Evolutionary conservation across 1,139 yeast genomes (phyloP).

Genomic region (Taiozyma onychis): DNA sequence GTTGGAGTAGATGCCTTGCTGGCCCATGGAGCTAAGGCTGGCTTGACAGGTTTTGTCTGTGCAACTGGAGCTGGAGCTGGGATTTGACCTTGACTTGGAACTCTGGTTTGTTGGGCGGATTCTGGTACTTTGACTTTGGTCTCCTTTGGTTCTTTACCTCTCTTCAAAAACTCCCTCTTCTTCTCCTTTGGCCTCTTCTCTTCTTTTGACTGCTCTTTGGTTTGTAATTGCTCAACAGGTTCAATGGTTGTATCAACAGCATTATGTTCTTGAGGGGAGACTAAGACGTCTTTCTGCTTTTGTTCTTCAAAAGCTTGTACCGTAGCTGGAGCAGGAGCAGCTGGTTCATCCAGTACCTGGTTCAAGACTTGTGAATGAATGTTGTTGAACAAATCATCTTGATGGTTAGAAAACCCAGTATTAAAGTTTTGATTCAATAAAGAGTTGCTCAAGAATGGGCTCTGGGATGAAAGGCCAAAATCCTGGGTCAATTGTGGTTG

Average conservation of each 20-base stretch:
- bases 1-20: slow-evolving; percentile 24
- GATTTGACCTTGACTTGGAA: slow-evolving; percentile 2
- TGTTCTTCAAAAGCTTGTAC: background rate
- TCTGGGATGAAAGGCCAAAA: slow-evolving; percentile 14
- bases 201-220: background rate
- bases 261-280: background rate
- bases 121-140: background rate
- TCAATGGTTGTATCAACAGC: background rate
- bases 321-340: background rate
- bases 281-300: background rate
- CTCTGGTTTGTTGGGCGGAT: background rate
- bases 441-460: slow-evolving; percentile 9
- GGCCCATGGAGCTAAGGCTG: slow-evolving; percentile 55
- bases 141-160: background rate
- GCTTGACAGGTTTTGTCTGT: slow-evolving; percentile 1
- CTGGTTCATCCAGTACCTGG: slow-evolving; percentile 21
- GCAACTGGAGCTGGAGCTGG: slow-evolving; percentile 15
- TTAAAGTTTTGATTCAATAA: background rate
- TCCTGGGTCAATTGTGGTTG: slow-evolving; percentile 7
- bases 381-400: slow-evolving; percentile 32
- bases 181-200: background rate
- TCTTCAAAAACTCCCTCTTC: slow-evolving; percentile 1
- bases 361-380: slow-evolving; percentile 36
- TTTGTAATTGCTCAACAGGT: background rate
- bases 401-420: slow-evolving; percentile 4